These are phyloP conservation scores for Barnettozyma siamensis DNA, from an alignment of 805 yeast genomes.

Conservation along the genomic window DNA sequence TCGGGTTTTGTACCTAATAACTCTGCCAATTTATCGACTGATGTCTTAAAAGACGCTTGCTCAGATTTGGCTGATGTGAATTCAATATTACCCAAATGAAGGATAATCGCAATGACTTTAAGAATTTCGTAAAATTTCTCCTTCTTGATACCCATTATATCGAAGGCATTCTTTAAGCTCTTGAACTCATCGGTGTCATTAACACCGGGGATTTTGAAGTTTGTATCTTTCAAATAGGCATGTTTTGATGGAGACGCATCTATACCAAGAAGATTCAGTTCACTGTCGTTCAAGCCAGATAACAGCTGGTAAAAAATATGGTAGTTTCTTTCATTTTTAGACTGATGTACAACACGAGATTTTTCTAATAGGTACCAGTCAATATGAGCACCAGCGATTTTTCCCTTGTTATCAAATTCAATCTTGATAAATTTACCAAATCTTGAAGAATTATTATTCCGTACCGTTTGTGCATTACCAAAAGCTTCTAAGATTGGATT, in stretches of 20 bases:
- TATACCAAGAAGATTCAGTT: conserved; percentile 43
- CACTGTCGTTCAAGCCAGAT: conserved; percentile 51
- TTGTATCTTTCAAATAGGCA: conserved; percentile 53
- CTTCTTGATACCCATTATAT: conserved; percentile 61
- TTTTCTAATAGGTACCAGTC: conserved; percentile 94
- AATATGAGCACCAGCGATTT: conserved; percentile 81
- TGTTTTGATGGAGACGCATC: conserved; percentile 34
- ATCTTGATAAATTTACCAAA: conserved; percentile 95
- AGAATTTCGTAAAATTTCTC: conserved; percentile 55
- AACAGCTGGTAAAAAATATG: conserved; percentile 85
- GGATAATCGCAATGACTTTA: conserved; percentile 62
- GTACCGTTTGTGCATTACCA: conserved; percentile 94
- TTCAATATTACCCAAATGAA: conserved; percentile 82
- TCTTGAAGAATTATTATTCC: conserved; percentile 91
- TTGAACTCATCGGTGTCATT: conserved; percentile 70
- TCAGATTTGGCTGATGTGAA: conserved; percentile 63
- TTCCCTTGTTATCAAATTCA: conserved; percentile 58
- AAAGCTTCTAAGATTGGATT: conserved; percentile 94
- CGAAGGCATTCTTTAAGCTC: conserved; percentile 58
- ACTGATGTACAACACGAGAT: conserved; percentile 82
- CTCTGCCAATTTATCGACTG: conserved; percentile 46
- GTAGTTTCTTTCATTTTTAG: conserved; percentile 76
- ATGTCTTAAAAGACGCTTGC: conserved; percentile 63
- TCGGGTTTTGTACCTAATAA: conserved; percentile 58
- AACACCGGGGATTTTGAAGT: conserved; percentile 58